Percentiles rank a stretch among this genome's conserved stretches.
Evolutionary conservation across 176 grass and related monocot species (phyloP).

Genomic region (Neostapfia colusana): DNA sequence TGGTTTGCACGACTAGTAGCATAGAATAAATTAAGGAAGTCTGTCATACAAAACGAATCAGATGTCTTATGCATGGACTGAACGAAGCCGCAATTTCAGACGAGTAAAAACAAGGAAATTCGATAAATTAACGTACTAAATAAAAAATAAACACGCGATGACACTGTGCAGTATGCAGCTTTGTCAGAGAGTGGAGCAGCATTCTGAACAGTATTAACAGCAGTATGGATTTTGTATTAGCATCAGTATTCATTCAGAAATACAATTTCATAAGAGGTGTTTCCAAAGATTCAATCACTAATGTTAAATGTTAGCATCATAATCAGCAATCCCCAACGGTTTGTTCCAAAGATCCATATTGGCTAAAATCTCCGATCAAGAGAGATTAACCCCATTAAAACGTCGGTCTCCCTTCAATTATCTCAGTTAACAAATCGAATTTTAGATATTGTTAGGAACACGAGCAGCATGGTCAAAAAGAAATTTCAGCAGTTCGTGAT

Average conservation of each 20-base stretch:
- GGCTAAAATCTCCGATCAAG: not conserved
- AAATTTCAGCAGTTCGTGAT: not conserved
- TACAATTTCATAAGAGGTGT: not conserved
- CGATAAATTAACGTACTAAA: not conserved
- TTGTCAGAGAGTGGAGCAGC: conserved; percentile 3
- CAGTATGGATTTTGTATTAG: not conserved
- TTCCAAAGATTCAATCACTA: not conserved
- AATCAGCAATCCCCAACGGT: not conserved
- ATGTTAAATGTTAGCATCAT: not conserved
- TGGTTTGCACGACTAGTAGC: not conserved
- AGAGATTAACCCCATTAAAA: not conserved
- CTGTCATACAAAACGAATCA: too few species aligned
- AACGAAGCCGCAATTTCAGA: too few species aligned
- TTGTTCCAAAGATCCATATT: not conserved
- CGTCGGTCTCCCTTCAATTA: not conserved
- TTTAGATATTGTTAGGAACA: conserved; percentile 5
- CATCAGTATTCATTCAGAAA: conserved; percentile 6
- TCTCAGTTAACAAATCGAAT: not conserved
- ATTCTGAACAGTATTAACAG: not conserved
- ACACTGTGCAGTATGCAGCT: not conserved
- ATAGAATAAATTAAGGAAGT: not conserved
- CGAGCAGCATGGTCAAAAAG: not conserved
- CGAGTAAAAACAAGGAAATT: too few species aligned
- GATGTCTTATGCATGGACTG: too few species aligned
- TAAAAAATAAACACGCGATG: not conserved